A percentile compares a stretch with the other conserved stretches of the same genome.
phyloP scores from a whole-genome alignment of 805 yeast species.

The Candida nitratophila region DNA sequence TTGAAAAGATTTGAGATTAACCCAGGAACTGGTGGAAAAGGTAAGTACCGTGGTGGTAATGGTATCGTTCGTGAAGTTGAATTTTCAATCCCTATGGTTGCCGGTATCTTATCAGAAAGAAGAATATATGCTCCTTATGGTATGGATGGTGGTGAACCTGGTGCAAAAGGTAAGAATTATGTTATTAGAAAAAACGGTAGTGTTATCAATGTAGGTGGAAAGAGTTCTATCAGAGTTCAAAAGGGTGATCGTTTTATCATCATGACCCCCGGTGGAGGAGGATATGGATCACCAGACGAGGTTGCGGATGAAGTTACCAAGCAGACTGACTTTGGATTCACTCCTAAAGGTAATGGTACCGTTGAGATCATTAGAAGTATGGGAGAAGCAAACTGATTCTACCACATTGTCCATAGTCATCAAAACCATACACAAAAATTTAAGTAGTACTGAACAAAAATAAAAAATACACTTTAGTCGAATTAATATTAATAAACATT shows the following conservation, averaged over 20 bases:
- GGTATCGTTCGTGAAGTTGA: slow-evolving; percentile 33
- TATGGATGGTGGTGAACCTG: slow-evolving; percentile 36
- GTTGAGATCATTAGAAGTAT: slow-evolving; percentile 8
- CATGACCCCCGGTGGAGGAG: slow-evolving; percentile 27
- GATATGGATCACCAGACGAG: slow-evolving; percentile 22
- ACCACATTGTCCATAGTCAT: too few relatives aligned
- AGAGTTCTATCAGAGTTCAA: slow-evolving; percentile 14
- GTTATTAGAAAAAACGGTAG: slow-evolving; percentile 10
- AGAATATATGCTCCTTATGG: slow-evolving; percentile 40
- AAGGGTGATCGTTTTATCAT: slow-evolving; percentile 21
- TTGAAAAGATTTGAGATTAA: slow-evolving; percentile 36
- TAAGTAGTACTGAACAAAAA: too few relatives aligned
- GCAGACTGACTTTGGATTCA: slow-evolving; percentile 1
- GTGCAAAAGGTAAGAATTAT: slow-evolving; percentile 28
- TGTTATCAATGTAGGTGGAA: slow-evolving; percentile 21
- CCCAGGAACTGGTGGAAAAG: slow-evolving; percentile 38
- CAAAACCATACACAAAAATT: too few relatives aligned
- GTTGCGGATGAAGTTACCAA: slow-evolving; percentile 4
- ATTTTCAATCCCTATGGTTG: slow-evolving; percentile 23
- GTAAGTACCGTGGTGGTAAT: slow-evolving; percentile 39
- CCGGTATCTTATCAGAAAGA: slow-evolving; percentile 33
- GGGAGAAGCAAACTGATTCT: slow-evolving; percentile 5
- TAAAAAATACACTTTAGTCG: too few relatives aligned
- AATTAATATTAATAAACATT: too few relatives aligned
- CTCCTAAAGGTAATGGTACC: slow-evolving; percentile 10